Evolutionary conservation across 768 basidiomycete genomes (phyloP).

Genomic region (Mycena leptocephala): DNA sequence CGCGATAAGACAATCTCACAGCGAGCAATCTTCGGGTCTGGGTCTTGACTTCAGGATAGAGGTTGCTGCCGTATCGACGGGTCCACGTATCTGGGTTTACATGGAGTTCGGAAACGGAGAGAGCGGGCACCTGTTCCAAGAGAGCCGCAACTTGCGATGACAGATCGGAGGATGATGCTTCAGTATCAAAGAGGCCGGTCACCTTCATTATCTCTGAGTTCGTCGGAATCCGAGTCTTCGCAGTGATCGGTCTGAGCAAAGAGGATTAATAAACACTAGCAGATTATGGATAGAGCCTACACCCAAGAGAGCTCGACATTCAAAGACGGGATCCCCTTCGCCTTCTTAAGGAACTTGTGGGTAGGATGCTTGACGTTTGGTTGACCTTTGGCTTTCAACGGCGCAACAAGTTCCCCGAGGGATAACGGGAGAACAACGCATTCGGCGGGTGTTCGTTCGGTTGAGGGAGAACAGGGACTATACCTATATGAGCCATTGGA

Average conservation of each 20-base stretch:
- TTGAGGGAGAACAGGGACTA: conserved; percentile 71
- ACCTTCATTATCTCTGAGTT: conserved; percentile 50
- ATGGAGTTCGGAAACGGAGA: conserved; percentile 14
- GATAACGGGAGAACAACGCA: conserved; percentile 50
- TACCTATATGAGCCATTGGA: conserved; percentile 3
- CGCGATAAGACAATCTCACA: conserved; percentile 60
- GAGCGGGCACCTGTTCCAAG: background rate
- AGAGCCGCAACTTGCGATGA: conserved; percentile 7
- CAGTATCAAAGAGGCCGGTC: conserved; percentile 34
- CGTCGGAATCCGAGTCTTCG: conserved; percentile 54
- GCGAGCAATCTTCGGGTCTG: conserved; percentile 20
- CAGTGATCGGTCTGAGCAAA: conserved; percentile 64
- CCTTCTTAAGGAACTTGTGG: conserved; percentile 64
- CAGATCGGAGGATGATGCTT: background rate
- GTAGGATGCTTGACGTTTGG: background rate
- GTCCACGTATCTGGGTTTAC: conserved; percentile 23
- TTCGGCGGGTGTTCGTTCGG: conserved; percentile 65
- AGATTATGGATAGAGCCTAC: conserved; percentile 53
- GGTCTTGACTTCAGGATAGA: background rate
- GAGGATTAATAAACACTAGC: background rate
- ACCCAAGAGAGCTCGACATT: conserved; percentile 79
- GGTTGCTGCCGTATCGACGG: conserved; percentile 32
- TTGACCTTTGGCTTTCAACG: conserved; percentile 36
- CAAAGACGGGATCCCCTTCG: conserved; percentile 72
- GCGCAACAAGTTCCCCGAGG: conserved; percentile 46